phyloP scores from a whole-genome alignment of 2,329 filamentous ascomycete species.

The Botrytis squamosa region DNA sequence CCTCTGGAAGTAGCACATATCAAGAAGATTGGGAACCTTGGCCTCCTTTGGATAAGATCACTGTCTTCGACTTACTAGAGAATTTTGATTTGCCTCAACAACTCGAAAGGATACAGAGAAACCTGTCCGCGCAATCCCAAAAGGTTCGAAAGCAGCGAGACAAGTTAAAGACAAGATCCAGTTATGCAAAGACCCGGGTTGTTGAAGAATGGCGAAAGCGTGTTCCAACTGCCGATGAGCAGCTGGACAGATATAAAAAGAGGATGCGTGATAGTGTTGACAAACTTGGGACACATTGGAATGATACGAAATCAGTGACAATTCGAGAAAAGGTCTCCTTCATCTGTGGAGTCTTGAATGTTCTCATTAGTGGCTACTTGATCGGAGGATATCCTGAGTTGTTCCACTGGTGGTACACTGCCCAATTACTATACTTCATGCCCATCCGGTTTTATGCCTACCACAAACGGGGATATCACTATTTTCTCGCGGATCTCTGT shows the following conservation, averaged over 20 bases:
- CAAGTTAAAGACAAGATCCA: constrained; percentile 71
- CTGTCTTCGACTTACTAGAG: constrained; percentile 89
- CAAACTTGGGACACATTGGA: constrained; percentile 80
- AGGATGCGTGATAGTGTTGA: constrained; percentile 90
- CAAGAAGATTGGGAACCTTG: constrained; percentile 86
- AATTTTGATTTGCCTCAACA: constrained; percentile 89
- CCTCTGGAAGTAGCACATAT: constrained; percentile 80
- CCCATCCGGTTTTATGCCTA: constrained; percentile 92
- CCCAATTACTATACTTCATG: constrained; percentile 91
- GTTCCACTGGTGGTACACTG: constrained; percentile 92
- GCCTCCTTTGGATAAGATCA: constrained; percentile 84
- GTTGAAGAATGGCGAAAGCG: constrained; percentile 90
- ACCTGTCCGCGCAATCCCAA: constrained; percentile 77
- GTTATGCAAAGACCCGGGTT: constrained; percentile 81
- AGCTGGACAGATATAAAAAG: constrained; percentile 84
- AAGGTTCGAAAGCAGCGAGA: constrained; percentile 82
- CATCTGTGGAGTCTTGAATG: constrained; percentile 93
- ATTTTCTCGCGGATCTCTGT: constrained; percentile 95
- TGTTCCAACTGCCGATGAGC: constrained; percentile 84
- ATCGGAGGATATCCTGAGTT: constrained; percentile 81
- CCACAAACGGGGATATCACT: constrained; percentile 87
- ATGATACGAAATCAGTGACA: constrained; percentile 84
- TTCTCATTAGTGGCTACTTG: constrained; percentile 93
- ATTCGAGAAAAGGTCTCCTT: constrained; percentile 92
- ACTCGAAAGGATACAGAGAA: constrained; percentile 84